Base-by-base conservation (phyloP, 2,329 filamentous ascomycete genomes). In the Ceratocystis destructans region DNA sequence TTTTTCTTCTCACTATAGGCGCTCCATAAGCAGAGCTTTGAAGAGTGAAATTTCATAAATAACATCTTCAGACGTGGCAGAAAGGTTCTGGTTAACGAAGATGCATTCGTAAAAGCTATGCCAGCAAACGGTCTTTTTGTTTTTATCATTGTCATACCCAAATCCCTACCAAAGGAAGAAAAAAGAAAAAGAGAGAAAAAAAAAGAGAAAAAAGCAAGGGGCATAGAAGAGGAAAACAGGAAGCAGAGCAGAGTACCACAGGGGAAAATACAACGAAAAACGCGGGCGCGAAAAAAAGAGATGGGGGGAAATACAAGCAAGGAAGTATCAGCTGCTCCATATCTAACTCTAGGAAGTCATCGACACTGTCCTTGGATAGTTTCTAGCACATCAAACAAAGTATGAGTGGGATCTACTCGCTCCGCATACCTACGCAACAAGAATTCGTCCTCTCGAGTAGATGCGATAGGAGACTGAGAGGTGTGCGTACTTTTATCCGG, bases 221-320 rank as follows among this genome's bases (percentile, higher is more conserved):
- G 25, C 20, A 61, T 25, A 55, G 22, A 50, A 55, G 20, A 20
- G 20, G 20, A 62, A 50, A 41, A 37, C 61, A 10, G 37, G 10
- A 46, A 61, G 48, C 41, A 37, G 28, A 61, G 45, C 37, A 17
- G 22, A 22, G 22, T 1, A 20, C n/a, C 48, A 50, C 25, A 20
- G 48, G 25, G 15, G 15, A 10, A 57, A 28, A 12, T 41, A 41
- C 37, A 41, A 41, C 37, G 12, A 15, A 37, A 41, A 41, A 41
- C 37, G 10, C 10, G 31, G 50, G 8, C 5, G 50, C 3, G 50
- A 28, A 2, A n/a, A 25, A 6, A 67, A 70, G 67, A 69, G 7
- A 46, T n/a, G n/a, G 2, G 48, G 20, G 67, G 70, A 68, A 69
- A 6, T 31, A 59, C 48, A 55, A 66, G 45, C 64, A 55, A 64